Percentiles rank a stretch among this genome's conserved stretches.
Evolutionary conservation across 768 basidiomycete genomes (phyloP).

Genomic region (Termitomyces sp.): DNA sequence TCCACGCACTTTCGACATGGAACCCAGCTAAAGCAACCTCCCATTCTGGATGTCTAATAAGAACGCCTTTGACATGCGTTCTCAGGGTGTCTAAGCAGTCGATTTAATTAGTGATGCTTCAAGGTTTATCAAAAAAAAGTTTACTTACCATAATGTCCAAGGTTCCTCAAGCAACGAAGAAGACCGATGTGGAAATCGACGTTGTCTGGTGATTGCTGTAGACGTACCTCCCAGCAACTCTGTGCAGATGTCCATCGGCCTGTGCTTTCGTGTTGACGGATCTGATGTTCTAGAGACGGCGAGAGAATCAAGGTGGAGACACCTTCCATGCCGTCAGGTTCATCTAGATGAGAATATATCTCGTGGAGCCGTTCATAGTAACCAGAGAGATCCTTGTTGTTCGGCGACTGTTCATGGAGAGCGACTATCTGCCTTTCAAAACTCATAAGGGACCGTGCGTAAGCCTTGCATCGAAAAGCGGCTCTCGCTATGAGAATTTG

Average conservation of each 20-base stretch:
- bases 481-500: constrained; percentile 88
- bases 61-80: constrained; percentile 89
- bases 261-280: constrained; percentile 95
- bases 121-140: background rate
- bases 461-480: constrained; percentile 91
- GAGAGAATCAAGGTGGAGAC: constrained; percentile 83
- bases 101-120: background rate
- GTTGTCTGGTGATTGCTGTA: constrained; percentile 89
- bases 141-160: constrained; percentile 88
- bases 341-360: constrained; percentile 93
- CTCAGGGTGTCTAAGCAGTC: constrained; percentile 73
- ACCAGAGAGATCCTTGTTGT: constrained; percentile 46
- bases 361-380: constrained; percentile 91
- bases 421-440: constrained; percentile 80
- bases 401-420: constrained; percentile 35
- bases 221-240: constrained; percentile 96
- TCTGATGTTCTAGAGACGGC: constrained; percentile 91
- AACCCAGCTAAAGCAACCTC: constrained; percentile 69
- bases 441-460: constrained; percentile 90
- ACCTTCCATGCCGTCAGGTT: constrained; percentile 99
- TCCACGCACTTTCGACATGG: constrained; percentile 92
- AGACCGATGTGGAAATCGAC: constrained; percentile 86
- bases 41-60: constrained; percentile 85
- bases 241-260: constrained; percentile 98
- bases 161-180: constrained; percentile 82